These are phyloP conservation scores for Trametes elegans DNA, from an alignment of 768 basidiomycete genomes.

Conservation along the genomic window DNA sequence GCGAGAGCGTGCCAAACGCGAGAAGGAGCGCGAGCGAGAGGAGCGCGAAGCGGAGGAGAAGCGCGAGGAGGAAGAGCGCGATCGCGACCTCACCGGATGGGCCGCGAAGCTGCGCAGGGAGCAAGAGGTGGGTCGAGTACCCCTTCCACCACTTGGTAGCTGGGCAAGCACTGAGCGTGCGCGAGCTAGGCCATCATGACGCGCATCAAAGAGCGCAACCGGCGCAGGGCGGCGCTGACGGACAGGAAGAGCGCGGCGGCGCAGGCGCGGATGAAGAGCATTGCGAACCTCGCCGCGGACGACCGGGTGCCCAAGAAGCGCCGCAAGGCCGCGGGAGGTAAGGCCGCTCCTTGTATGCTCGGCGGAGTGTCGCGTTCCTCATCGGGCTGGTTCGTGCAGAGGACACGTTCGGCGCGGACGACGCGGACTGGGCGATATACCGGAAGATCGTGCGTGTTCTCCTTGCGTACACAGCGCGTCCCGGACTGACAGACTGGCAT, in stretches of 20 bases:
- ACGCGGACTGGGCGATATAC: constrained; percentile 97
- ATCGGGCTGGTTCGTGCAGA: constrained; percentile 46
- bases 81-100: constrained; percentile 73
- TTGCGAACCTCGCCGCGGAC: constrained; percentile 88
- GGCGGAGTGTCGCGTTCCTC: neutral
- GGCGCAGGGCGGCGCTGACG: constrained; percentile 75
- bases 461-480: neutral
- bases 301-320: constrained; percentile 82
- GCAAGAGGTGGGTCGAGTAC: constrained; percentile 77
- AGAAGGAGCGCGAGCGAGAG: constrained; percentile 84
- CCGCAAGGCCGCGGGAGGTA: constrained; percentile 78
- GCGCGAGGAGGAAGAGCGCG: constrained; percentile 74
- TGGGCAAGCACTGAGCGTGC: neutral
- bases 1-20: constrained; percentile 74
- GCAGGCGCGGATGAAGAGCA: constrained; percentile 94
- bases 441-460: constrained; percentile 78
- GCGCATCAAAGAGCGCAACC: constrained; percentile 81
- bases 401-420: constrained; percentile 91
- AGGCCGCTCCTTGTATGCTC: constrained; percentile 19
- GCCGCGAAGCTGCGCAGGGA: constrained; percentile 65
- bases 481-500: neutral
- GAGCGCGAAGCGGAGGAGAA: constrained; percentile 59
- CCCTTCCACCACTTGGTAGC: too few species aligned
- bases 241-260: constrained; percentile 95
- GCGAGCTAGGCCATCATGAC: constrained; percentile 65